Evolutionary conservation across 2,329 filamentous ascomycete species (phyloP).

Genomic region (Penicillium sp.): DNA sequence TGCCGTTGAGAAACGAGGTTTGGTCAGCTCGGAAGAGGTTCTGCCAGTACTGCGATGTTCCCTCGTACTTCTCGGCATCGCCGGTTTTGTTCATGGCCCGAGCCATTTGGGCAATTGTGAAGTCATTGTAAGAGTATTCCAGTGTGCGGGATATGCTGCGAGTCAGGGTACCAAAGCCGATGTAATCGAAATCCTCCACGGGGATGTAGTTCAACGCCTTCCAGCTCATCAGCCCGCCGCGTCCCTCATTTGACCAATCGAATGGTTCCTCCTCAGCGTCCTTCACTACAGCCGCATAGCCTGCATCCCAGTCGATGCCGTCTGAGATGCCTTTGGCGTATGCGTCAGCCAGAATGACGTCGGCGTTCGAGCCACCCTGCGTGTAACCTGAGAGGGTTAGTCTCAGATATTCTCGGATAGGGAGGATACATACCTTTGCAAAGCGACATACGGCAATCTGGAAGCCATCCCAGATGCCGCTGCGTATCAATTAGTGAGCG

Average conservation of each 20-base stretch:
- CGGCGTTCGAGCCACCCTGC: constrained; percentile 65
- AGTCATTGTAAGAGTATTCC: constrained; percentile 71
- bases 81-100: constrained; percentile 45
- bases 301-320: constrained; percentile 58
- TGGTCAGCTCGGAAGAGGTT: constrained; percentile 59
- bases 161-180: constrained; percentile 60
- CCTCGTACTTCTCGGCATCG: constrained; percentile 53
- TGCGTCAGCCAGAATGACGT: constrained; percentile 58
- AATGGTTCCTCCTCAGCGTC: constrained; percentile 62
- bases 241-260: constrained; percentile 61
- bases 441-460: constrained; percentile 65
- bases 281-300: constrained; percentile 59
- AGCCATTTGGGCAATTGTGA: constrained; percentile 56
- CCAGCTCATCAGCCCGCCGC: constrained; percentile 63
- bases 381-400: too few relatives aligned
- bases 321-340: constrained; percentile 57
- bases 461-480: constrained; percentile 59
- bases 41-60: constrained; percentile 56
- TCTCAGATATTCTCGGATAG: too few relatives aligned
- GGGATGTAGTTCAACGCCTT: constrained; percentile 63
- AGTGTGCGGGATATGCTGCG: constrained; percentile 62
- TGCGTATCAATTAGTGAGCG: constrained; percentile 64
- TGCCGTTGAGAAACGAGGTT: constrained; percentile 49
- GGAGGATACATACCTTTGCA: too few relatives aligned
- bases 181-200: constrained; percentile 57